Evolutionary conservation across 2,329 filamentous ascomycete species (phyloP).

Genomic region (Orbilia brochopaga): DNA sequence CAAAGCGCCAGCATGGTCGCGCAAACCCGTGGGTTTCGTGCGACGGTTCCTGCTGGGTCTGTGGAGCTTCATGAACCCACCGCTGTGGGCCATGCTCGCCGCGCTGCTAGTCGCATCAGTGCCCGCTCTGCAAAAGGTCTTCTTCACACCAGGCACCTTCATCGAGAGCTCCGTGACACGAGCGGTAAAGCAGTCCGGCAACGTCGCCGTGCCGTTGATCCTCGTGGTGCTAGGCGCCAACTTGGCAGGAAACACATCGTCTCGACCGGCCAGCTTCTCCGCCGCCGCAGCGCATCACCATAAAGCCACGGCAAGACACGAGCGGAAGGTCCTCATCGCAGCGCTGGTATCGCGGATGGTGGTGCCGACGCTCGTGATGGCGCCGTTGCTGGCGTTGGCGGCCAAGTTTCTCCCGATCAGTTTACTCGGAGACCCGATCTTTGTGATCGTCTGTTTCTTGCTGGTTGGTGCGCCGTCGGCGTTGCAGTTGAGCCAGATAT

Average conservation of each 20-base stretch:
- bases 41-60: constrained; percentile 69
- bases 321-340: constrained; percentile 81
- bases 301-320: constrained; percentile 61
- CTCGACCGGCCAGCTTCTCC: constrained; percentile 63
- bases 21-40: constrained; percentile 34
- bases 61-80: constrained; percentile 97
- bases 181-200: constrained; percentile 81
- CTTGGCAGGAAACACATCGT: constrained; percentile 86
- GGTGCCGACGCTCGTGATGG: constrained; percentile 88
- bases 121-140: constrained; percentile 78
- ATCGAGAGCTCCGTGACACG: constrained; percentile 90
- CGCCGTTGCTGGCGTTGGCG: constrained; percentile 80
- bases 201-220: constrained; percentile 92
- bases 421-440: constrained; percentile 96
- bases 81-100: constrained; percentile 92
- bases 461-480: constrained; percentile 92
- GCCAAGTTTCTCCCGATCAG: constrained; percentile 91
- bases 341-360: constrained; percentile 89
- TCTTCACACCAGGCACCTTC: constrained; percentile 89
- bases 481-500: constrained; percentile 94
- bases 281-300: constrained; percentile 16
- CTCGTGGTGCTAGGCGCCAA: constrained; percentile 95
- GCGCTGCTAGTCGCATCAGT: constrained; percentile 91
- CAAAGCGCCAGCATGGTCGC: constrained; percentile 36
- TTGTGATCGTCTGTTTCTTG: constrained; percentile 96